phyloP scores from a whole-genome alignment of 352 stramenopile species.

The Globisporangium heterothallicum region DNA sequence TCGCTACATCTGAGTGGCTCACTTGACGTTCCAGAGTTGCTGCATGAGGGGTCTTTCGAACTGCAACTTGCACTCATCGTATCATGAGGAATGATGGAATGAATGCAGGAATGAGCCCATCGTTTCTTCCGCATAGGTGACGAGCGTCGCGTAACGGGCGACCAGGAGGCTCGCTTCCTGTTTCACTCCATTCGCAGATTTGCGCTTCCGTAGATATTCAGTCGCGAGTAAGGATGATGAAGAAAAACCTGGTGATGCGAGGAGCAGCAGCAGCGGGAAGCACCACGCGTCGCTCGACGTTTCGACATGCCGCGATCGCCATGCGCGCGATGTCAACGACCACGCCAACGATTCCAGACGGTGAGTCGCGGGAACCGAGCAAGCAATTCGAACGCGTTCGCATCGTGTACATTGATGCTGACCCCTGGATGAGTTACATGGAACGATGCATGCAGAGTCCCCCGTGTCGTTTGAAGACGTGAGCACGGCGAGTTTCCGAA shows the following conservation, averaged over 20 bases:
- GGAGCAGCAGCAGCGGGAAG: background rate
- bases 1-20: too few species aligned
- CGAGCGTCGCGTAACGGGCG: background rate
- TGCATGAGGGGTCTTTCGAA: slow-evolving; percentile 10
- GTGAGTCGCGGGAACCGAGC: too few species aligned
- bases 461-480: slow-evolving; percentile 93
- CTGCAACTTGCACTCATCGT: slow-evolving; percentile 28
- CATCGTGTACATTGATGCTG: background rate
- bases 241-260: background rate
- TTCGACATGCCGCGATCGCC: background rate
- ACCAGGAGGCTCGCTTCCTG: background rate
- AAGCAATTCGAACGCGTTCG: too few species aligned
- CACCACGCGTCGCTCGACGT: background rate
- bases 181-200: slow-evolving; percentile 4
- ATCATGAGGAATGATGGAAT: slow-evolving; percentile 13
- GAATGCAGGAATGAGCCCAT: background rate
- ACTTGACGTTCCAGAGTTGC: too few species aligned
- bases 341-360: background rate
- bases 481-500: slow-evolving; percentile 91
- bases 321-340: slow-evolving; percentile 2
- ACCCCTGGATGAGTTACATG: background rate
- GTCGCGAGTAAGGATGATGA: slow-evolving; percentile 7
- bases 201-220: background rate
- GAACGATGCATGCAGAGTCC: slow-evolving; percentile 12
- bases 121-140: background rate